Evolutionary conservation across 148 eudicot genomes (phyloP).

Genomic region (Salicornia ramosissima): DNA sequence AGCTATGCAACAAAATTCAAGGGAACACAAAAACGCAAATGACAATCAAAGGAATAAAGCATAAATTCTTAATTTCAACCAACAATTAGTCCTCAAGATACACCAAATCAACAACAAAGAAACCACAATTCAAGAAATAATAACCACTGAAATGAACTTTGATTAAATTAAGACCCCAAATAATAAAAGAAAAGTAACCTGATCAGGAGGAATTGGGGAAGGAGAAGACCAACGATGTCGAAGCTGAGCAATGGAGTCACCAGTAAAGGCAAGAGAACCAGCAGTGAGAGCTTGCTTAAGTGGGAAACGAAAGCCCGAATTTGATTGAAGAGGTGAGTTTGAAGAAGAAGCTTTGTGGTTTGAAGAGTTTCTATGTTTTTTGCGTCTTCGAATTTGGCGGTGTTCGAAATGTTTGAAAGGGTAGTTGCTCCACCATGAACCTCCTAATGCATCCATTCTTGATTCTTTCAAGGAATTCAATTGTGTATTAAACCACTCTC

Average conservation of each 20-base stretch:
- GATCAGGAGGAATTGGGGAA: slow-evolving; percentile 13
- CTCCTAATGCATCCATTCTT: slow-evolving; percentile 48
- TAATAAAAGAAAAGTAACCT: slow-evolving; percentile 33
- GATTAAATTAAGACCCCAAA: not conserved
- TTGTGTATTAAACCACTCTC: not conserved
- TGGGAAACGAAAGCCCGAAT: slow-evolving; percentile 46
- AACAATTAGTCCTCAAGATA: not conserved
- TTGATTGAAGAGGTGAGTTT: slow-evolving; percentile 29
- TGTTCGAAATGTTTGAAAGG: slow-evolving; percentile 26
- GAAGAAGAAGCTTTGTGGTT: slow-evolving; percentile 28
- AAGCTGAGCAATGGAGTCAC: slow-evolving; percentile 89
- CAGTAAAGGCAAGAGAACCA: slow-evolving; percentile 66
- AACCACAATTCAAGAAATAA: not conserved
- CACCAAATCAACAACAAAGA: not conserved
- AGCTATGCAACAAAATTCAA: too few species aligned
- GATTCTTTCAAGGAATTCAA: too few species aligned
- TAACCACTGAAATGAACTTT: not conserved
- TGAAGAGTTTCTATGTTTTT: slow-evolving; percentile 13
- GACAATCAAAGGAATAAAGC: not conserved
- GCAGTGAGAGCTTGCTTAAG: slow-evolving; percentile 71
- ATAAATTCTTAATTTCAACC: not conserved
- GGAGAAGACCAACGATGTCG: slow-evolving; percentile 38
- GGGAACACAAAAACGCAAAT: not conserved
- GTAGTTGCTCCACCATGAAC: slow-evolving; percentile 35
- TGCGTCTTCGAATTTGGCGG: slow-evolving; percentile 1